Base-by-base conservation (phyloP, 2,329 filamentous ascomycete species). In the Zarea fungicola region DNA sequence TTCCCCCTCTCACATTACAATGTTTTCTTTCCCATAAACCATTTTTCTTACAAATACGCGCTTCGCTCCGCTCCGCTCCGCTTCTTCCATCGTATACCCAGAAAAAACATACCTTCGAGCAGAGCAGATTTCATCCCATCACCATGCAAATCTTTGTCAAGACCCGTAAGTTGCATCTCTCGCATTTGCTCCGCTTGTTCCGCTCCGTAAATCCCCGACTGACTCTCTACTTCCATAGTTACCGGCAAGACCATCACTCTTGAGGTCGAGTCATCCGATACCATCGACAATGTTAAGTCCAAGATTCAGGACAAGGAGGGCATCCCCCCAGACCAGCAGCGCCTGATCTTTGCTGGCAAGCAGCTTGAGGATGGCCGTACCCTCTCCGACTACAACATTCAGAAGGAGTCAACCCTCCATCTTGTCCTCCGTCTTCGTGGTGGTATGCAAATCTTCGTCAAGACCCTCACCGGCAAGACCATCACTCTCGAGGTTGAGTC, bases 91-190 rank as follows among this genome's bases (percentile, higher is more conserved):
- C 28, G 23, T 35, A 4, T 13, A 13, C 36, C 43, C 42, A n/a
- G 18, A 40, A 23, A 45, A 13, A 37, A 42, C 50, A 46, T 34
- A 51, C 21, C 39, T 16, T 23, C 48, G 16, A 16, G 23, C 19
- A 23, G 28, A 29, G 23, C 45, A 19, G 32, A 48, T 28, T 41
- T 48, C 29, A 21, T 23, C 34, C 36, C 32, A 42, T 48, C 52
- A 53, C 44, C 71, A 95, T 96, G 91, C 91, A 96, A 81, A 96
- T 96, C 80, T 96, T 96, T 73, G 91, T 96, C 64, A 96, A 96
- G 85, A 96, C 90, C 61, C 81, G 85, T 89, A 77, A 80, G 85
- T 85, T 62, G 29, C 60, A 56, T n/a, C n/a, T n/a, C n/a, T n/a
- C 52, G 56, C 55, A 46, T 21, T 45, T 21, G 28, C n/a, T n/a